Percentiles rank a stretch among this genome's conserved stretches.
phyloP scores from a whole-genome alignment of 495 filamentous ascomycete genomes.

The Podospora fimiseda region DNA sequence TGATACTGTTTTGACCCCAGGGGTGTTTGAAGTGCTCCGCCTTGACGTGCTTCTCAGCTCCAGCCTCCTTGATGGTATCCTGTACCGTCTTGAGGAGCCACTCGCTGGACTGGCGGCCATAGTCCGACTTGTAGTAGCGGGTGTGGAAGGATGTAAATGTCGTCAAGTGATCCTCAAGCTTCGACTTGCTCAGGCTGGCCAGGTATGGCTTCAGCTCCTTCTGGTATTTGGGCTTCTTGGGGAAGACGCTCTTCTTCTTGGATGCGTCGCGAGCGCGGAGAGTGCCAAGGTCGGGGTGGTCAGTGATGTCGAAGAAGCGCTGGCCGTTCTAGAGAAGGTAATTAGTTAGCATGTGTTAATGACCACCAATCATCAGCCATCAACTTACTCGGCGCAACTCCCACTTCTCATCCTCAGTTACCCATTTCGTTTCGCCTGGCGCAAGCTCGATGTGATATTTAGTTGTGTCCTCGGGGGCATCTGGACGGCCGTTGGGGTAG shows the following conservation, averaged over 20 bases:
- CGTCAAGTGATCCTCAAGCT: slow-evolving; percentile 68
- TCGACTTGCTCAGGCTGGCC: slow-evolving; percentile 59
- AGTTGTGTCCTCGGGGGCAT: slow-evolving; percentile 35
- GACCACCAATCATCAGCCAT: not conserved
- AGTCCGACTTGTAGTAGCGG: slow-evolving; percentile 52
- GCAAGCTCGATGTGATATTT: slow-evolving; percentile 78
- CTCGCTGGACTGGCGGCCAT: slow-evolving; percentile 77
- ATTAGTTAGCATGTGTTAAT: not conserved
- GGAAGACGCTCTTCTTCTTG: slow-evolving; percentile 50
- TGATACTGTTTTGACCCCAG: slow-evolving; percentile 88
- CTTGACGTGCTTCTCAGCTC: slow-evolving; percentile 59
- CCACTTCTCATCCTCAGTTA: slow-evolving; percentile 95
- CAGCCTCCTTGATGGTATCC: slow-evolving; percentile 59
- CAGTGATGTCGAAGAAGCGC: slow-evolving; percentile 94
- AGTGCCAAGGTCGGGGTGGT: slow-evolving; percentile 52
- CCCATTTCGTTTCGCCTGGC: slow-evolving; percentile 76
- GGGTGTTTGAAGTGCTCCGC: slow-evolving; percentile 71
- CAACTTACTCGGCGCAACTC: slow-evolving; percentile 67
- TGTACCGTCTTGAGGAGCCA: slow-evolving; percentile 81
- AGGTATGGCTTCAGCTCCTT: slow-evolving; percentile 62
- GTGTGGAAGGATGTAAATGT: slow-evolving; percentile 29
- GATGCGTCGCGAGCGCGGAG: slow-evolving; percentile 33
- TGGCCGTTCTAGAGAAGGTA: slow-evolving; percentile 55
- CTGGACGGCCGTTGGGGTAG: slow-evolving; percentile 25
- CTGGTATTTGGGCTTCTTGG: slow-evolving; percentile 58